Evolutionary conservation across 495 filamentous ascomycete genomes (phyloP).

Genomic region (Jackrogersella multiformis): DNA sequence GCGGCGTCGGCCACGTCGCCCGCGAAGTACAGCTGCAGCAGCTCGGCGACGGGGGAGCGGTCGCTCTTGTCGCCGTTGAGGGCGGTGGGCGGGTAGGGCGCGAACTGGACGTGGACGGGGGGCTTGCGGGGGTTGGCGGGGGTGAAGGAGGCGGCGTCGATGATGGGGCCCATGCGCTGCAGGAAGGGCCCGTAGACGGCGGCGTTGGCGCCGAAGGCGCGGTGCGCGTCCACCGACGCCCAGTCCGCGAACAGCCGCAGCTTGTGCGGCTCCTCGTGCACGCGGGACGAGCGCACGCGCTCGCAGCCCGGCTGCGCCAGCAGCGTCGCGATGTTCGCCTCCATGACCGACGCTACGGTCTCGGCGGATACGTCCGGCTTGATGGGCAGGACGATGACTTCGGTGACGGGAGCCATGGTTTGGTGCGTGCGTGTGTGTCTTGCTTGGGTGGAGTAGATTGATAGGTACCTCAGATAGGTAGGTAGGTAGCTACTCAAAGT

Average conservation of each 20-base stretch:
- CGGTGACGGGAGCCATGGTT: slow-evolving; percentile 40
- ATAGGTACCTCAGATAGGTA: not conserved
- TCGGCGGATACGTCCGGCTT: slow-evolving; percentile 7
- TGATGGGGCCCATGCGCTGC: slow-evolving; percentile 1
- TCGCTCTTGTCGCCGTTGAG: not conserved
- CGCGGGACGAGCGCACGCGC: slow-evolving; percentile 26
- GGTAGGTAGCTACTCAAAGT: not conserved
- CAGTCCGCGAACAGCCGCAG: slow-evolving; percentile 39
- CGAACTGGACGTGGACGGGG: slow-evolving; percentile 31
- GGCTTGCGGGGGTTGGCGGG: not conserved
- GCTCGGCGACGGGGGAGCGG: slow-evolving; percentile 19
- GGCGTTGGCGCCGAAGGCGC: slow-evolving; percentile 25
- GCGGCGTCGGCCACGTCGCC: slow-evolving; percentile 24
- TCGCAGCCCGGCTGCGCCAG: slow-evolving; percentile 28
- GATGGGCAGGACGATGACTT: slow-evolving; percentile 25
- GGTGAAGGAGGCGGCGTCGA: not conserved
- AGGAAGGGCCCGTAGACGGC: slow-evolving; percentile 24
- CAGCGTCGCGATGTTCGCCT: slow-evolving; percentile 12
- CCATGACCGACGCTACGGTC: slow-evolving; percentile 8
- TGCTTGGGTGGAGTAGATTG: not conserved
- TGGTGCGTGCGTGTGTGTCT: not conserved
- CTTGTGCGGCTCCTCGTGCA: slow-evolving; percentile 9
- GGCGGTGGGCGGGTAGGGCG: slow-evolving; percentile 5
- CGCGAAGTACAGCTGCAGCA: slow-evolving; percentile 26
- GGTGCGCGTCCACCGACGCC: slow-evolving; percentile 18